Evolutionary conservation across 306 rosid genomes (phyloP), one percentile per base, ranked within the genome.

Genomic region (Quercus rubra): DNA sequence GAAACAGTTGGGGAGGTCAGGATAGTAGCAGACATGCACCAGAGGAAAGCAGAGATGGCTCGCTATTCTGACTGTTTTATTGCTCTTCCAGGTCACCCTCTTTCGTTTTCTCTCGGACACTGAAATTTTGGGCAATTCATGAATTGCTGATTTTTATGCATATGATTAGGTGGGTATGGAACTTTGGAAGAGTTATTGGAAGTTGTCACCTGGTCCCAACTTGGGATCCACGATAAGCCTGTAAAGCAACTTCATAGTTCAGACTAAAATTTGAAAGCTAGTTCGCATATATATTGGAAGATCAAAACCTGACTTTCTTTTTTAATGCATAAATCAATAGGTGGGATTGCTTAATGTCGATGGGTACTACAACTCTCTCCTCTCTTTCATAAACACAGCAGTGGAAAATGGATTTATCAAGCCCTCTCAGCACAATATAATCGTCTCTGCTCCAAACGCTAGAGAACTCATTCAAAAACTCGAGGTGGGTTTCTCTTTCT

Each of bases 1-100:
- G 85, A 82, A 77, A 77, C 85, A 63, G 63, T 72, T 6, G 85
- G 85, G 33, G 85, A 77, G 71, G 85, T 82, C 78, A 78, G 75
- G 79, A 46, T 81, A 19, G 85, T 82, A 20, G 85, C 81, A 23
- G 75, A 77, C 81, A 82, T 82, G 85, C 85, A 82, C 55, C 81
- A 82, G 18, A 77, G 85, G 69, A 82, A 82, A 72, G 85, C 85
- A 5, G 85, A 82, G 81, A 82, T 82, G 85, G 69, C 81, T 73
- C 85, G 85, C 74, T 77, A 77, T 52, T 82, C 85, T 9, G 85
- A 82, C 72, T 82, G 85, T 63, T 82, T 82, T 67, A 82, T 82
- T 72, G 85, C 85, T n/a, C 85, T 82, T 59, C 85, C 85, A 43
- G 85, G 85, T 82, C 41, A 51, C 84, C 19, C 31, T 57, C 77